phyloP scores from a whole-genome alignment of 441 rosid genomes.

The Pelargonium myrrhifolium region DNA sequence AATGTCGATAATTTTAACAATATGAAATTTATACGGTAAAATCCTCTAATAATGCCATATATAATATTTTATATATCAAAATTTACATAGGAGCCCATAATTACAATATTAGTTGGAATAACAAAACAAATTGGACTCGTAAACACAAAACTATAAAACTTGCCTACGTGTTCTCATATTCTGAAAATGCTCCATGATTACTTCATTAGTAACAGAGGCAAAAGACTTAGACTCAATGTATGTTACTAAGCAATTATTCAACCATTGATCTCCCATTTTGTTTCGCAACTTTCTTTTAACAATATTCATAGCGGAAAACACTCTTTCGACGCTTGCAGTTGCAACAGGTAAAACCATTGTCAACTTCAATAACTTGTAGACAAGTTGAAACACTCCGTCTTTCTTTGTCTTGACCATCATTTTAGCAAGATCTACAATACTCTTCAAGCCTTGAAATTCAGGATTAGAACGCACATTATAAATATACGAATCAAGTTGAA shows the following conservation, averaged over 20 bases:
- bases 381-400: neutral
- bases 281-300: slow-evolving; percentile 6
- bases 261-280: slow-evolving; percentile 1
- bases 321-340: neutral
- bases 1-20: too few relatives aligned
- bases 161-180: neutral
- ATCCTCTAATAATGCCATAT: too few relatives aligned
- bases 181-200: neutral
- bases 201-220: neutral
- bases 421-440: neutral
- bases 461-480: too few relatives aligned
- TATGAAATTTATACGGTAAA: too few relatives aligned
- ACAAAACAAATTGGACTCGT: too few relatives aligned
- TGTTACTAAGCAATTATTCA: slow-evolving; percentile 8
- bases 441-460: neutral
- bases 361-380: slow-evolving; percentile 1
- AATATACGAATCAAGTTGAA: too few relatives aligned
- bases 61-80: too few relatives aligned
- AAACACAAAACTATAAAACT: too few relatives aligned
- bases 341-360: slow-evolving; percentile 13
- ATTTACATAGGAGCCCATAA: too few relatives aligned
- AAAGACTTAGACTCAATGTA: neutral
- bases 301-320: slow-evolving; percentile 8
- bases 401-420: slow-evolving; percentile 2
- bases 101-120: too few relatives aligned